Conservation (phyloP, 2,329 filamentous ascomycete species). For the Colletotrichum tanaceti region DNA sequence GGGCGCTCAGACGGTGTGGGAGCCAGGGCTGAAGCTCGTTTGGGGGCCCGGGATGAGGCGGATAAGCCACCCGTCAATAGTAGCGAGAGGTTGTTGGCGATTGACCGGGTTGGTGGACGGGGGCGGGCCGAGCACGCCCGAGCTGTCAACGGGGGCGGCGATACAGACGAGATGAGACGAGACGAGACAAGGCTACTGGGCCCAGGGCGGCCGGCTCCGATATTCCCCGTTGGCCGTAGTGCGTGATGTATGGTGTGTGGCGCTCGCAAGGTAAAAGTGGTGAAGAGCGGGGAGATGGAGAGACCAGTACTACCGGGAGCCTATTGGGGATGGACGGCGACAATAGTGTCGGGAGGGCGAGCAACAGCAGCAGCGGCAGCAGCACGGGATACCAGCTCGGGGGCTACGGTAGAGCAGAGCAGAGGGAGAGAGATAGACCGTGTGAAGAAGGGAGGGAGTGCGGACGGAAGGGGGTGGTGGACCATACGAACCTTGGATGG, state of each 20-base stretch:
- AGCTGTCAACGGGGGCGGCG: conserved; percentile 11
- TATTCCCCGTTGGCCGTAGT: conserved; percentile 5
- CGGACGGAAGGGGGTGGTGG: conserved; percentile 25
- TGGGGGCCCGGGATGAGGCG: conserved; percentile 16
- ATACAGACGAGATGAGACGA: conserved; percentile 1
- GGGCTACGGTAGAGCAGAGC: conserved; percentile 1
- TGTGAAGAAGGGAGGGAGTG: conserved; percentile 5
- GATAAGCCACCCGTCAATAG: conserved; percentile 38
- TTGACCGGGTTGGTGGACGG: conserved; percentile 14
- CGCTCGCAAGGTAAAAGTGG: conserved; percentile 8
- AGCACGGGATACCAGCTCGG: not conserved
- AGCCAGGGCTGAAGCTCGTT: conserved; percentile 17
- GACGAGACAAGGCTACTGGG: conserved; percentile 2
- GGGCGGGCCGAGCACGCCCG: conserved; percentile 2
- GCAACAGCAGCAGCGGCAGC: conserved; percentile 2
- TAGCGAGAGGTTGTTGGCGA: conserved; percentile 26
- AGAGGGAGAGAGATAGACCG: not conserved
- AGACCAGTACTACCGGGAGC: conserved; percentile 12
- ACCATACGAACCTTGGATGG: conserved; percentile 65
- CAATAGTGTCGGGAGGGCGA: conserved; percentile 1
- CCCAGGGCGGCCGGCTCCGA: conserved; percentile 8
- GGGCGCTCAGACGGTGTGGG: conserved; percentile 37
- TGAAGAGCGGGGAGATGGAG: conserved; percentile 21
- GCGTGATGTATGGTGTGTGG: not conserved
- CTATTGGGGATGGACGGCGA: conserved; percentile 10